Evolutionary conservation across 2,329 filamentous ascomycete species (phyloP), one percentile per base, ranked within the genome.

Genomic region (Mollisiaceae sp.): DNA sequence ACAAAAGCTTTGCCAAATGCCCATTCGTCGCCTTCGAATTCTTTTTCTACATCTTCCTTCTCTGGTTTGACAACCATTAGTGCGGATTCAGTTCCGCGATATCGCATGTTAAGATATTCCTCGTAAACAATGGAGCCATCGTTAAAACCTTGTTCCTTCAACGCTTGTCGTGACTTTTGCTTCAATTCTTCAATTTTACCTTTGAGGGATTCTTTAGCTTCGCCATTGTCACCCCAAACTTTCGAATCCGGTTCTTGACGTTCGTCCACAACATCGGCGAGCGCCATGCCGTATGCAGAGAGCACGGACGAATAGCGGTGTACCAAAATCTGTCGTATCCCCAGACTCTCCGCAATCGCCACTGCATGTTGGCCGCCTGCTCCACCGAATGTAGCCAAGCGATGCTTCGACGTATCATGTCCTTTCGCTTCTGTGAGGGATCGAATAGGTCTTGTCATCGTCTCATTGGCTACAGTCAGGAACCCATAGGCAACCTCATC

Each of bases 81-180:
- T 0, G 93, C 92, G 8, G 93, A 96, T 75, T 97, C 93, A 0
- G 93, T 97, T 12, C 93, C 93, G 41, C 92, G 87, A 74, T 97
- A 97, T 64, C 94, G 84, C 89, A 97, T 93, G 76, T 97, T 97
- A 64, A 98, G 86, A 74, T 97, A 97, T 75, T 97, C 91, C 76
- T 97, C 93, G 73, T 94, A 97, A 0, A 89, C 84, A 27, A 97
- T 91, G 38, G 92, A 87, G 5, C 85, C 80, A 52, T 91, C 86
- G 1, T 84, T 81, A 74, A 97, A 97, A 0, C 93, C 94, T 78
- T 97, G 94, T 1, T 91, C 89, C 24, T 82, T 81, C 4, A 97
- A 80, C 0, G 87, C 86, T 20, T 82, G 80, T 0, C 82, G 85
- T 0, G 92, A 94, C 74, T 90, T 92, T n/a, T 86, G 83, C 79